Base-by-base conservation (phyloP, 1,284 basidiomycete species). In the Xerocomus tenax region DNA sequence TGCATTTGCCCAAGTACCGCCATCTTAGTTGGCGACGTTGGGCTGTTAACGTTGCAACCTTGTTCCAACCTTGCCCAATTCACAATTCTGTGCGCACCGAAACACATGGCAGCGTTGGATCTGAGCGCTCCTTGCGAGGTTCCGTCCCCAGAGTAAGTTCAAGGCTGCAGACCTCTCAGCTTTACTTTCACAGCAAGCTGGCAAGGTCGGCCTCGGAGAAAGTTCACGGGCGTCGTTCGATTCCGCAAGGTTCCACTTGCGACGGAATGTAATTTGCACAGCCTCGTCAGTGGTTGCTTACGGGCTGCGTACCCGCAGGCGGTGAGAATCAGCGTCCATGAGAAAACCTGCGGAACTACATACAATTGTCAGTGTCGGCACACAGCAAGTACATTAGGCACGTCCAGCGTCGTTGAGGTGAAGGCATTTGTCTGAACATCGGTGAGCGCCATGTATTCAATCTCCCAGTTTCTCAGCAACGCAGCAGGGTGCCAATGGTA, bases 21-120 rank as follows among this genome's bases (percentile, higher is more conserved):
- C 62, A 54, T 52, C 1, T 10, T 19, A 6, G 41, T 44, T 50
- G 50, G 54, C 55, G 35, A 43, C 13, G 28, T 35, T 35, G 6
- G 62, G 64, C 64, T 66, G 61, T 65, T 61, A 45, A 29, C 57
- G 19, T 58, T 62, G 42, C 64, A 44, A 68, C 61, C 61, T 67
- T 62, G 64, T 67, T 52, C 51, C 35, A 48, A 42, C 49, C 36
- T 35, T 40, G 52, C 28, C n/a, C n/a, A 16, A 40, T 42, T n/a
- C 35, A 44, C 40, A 42, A 50, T 32, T 58, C 51, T 54, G 45
- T 57, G 60, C 47, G 38, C 19, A 39, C 42, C 54, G 61, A 62
- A 64, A 65, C 62, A 29, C 45, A 48, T 41, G 38, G 48, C 42
- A 40, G 42, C 42, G 51, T 58, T 40, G 23, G 40, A 53, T 18